Base-by-base conservation (phyloP, 2,329 filamentous ascomycete species). In the Trichoderma koningiopsis region DNA sequence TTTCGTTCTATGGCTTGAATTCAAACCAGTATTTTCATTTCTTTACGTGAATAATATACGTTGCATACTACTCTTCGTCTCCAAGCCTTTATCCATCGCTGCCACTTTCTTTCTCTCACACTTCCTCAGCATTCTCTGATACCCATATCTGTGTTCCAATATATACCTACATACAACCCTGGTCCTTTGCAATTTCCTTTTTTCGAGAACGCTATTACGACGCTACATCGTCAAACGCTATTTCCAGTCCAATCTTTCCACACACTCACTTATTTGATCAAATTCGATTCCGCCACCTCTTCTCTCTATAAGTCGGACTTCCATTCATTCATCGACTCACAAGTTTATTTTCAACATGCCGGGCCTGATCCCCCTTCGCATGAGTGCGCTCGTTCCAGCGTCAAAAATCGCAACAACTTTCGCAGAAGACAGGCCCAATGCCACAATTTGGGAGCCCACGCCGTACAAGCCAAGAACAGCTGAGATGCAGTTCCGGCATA, bases 301-400 rank as follows among this genome's bases (percentile, higher is more conserved):
- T 29, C 7, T 2, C 29, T 58, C 27, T 47, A 37, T n/a, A 49
- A 29, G n/a, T 22, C 29, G 52, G 52, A 24, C 19, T n/a, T 5
- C 10, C 8, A 16, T 67, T 56, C 22, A 37, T 52, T 56, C 22
- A 37, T 52, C 55, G 5, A 33, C 27, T 14, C 6, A 29, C 55
- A 16, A 40, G 29, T 11, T 27, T 19, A 16, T 29, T 4, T 49
- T 49, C 71, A 70, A 60, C 47, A 79, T 79, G 78, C 67, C 73
- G 31, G 75, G 76, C 24, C 72, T 79, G 35, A 78, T 79, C 68
- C 77, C 78, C 37, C 73, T 79, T 37, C 72, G 77, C 62, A 75
- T 79, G 37, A 73, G 74, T 56, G 66, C 65, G 67, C 73, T 55
- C 43, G 52, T 27, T 22, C 43, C 53, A 31, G 35, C 58, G 11